Evolutionary conservation across 805 yeast genomes (phyloP).

Genomic region (Cyberlindnera xylosilytica): DNA sequence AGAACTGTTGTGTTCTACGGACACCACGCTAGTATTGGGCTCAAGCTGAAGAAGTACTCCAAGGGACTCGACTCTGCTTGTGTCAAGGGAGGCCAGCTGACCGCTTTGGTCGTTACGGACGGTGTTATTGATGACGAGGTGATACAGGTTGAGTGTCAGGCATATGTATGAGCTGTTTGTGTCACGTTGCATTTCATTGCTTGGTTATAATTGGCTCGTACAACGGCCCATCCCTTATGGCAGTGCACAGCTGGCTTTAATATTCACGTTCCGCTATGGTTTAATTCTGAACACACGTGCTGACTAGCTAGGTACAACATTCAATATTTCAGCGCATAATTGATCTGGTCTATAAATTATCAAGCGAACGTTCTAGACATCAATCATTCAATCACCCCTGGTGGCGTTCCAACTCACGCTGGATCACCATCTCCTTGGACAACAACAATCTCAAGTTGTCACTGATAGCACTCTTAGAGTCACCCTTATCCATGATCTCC

Average conservation of each 20-base stretch:
- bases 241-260: too few species aligned
- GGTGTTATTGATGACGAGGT: constrained; percentile 10
- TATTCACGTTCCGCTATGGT: too few species aligned
- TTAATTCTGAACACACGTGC: too few species aligned
- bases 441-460: constrained; percentile 59
- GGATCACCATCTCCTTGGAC: constrained; percentile 57
- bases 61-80: constrained; percentile 85
- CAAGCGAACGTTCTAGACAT: too few species aligned
- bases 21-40: constrained; percentile 81
- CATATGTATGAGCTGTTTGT: background rate
- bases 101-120: constrained; percentile 43
- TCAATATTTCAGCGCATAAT: too few species aligned
- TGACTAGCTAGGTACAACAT: too few species aligned
- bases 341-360: too few species aligned
- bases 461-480: constrained; percentile 31
- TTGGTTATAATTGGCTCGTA: too few species aligned
- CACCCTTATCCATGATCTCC: constrained; percentile 57
- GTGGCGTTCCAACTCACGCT: constrained; percentile 47
- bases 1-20: constrained; percentile 66
- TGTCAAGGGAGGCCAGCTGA: constrained; percentile 66
- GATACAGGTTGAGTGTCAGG: constrained; percentile 16
- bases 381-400: constrained; percentile 16
- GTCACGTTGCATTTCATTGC: too few species aligned
- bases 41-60: constrained; percentile 59
- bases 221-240: too few species aligned